These are phyloP conservation scores for Ramaria sp. DNA, from an alignment of 768 basidiomycete species.

Conservation along the genomic window DNA sequence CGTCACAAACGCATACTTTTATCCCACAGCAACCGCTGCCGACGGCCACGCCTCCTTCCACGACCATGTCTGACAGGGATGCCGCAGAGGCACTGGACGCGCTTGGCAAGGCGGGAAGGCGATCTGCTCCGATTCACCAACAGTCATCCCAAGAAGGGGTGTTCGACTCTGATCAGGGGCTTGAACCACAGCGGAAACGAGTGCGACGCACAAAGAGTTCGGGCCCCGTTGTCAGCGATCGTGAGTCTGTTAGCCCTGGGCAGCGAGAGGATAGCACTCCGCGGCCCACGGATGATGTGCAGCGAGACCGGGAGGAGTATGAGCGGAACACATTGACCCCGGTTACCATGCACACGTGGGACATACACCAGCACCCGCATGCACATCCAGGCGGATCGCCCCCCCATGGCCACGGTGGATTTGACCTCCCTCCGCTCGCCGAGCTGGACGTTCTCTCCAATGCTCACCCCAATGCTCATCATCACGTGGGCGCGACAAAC, in stretches of 20 bases:
- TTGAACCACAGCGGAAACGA: conserved; percentile 5
- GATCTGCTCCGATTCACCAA: not conserved
- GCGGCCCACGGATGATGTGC: conserved; percentile 43
- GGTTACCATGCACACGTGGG: not conserved
- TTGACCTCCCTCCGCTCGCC: conserved; percentile 50
- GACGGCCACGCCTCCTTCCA: conserved; percentile 1
- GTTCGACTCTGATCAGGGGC: not conserved
- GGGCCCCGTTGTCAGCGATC: not conserved
- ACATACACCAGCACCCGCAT: conserved; percentile 3
- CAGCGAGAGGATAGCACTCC: conserved; percentile 36
- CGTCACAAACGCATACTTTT: conserved; percentile 4
- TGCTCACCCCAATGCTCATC: not conserved
- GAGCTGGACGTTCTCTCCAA: conserved; percentile 4
- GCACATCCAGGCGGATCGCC: conserved; percentile 13
- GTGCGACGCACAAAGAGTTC: not conserved
- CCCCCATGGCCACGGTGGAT: conserved; percentile 31
- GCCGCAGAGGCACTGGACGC: conserved; percentile 84
- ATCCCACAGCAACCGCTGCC: conserved; percentile 3
- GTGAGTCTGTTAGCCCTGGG: conserved; percentile 18
- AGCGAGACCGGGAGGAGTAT: conserved; percentile 41
- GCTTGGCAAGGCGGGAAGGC: conserved; percentile 44
- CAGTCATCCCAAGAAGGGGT: not conserved
- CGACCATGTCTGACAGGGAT: conserved; percentile 68
- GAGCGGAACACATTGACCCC: conserved; percentile 18
- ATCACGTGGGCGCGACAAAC: not conserved